Evolutionary conservation across 2,329 filamentous ascomycete genomes (phyloP).

Genomic region (Sporothrix luriei): DNA sequence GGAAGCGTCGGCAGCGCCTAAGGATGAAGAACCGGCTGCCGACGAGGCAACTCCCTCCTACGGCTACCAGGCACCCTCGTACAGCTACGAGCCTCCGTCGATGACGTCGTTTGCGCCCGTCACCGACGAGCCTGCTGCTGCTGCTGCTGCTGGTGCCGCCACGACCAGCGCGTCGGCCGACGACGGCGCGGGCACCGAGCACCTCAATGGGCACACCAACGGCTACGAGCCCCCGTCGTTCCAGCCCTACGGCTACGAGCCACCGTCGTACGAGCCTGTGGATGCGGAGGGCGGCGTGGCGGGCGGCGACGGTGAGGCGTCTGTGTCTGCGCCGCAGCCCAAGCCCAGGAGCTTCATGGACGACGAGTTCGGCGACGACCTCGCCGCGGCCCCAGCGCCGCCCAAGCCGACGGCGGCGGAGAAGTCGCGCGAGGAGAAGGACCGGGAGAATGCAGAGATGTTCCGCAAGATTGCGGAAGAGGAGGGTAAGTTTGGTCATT

Average conservation of each 20-base stretch:
- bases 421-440: conserved; percentile 68
- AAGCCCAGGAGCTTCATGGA: conserved; percentile 81
- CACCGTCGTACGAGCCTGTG: conserved; percentile 58
- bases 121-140: conserved; percentile 8
- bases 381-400: conserved; percentile 59
- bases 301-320: conserved; percentile 41
- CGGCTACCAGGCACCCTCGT: conserved; percentile 52
- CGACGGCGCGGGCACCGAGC: conserved; percentile 30
- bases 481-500: conserved; percentile 67
- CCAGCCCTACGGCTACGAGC: conserved; percentile 61
- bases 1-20: neutral
- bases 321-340: conserved; percentile 52
- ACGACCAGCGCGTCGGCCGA: conserved; percentile 33
- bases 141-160: neutral
- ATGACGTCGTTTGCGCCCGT: conserved; percentile 42
- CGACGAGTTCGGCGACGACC: conserved; percentile 75
- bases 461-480: conserved; percentile 82
- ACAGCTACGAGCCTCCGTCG: conserved; percentile 56
- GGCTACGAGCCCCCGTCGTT: conserved; percentile 64
- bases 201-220: conserved; percentile 2
- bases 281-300: conserved; percentile 50
- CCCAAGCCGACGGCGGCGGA: conserved; percentile 50
- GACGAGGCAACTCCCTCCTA: conserved; percentile 25
- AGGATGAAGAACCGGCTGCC: neutral
- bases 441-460: conserved; percentile 80